These are phyloP conservation scores for Asterochloris sp. DNA, from an alignment of 139 green algal genomes.

Conservation along the genomic window DNA sequence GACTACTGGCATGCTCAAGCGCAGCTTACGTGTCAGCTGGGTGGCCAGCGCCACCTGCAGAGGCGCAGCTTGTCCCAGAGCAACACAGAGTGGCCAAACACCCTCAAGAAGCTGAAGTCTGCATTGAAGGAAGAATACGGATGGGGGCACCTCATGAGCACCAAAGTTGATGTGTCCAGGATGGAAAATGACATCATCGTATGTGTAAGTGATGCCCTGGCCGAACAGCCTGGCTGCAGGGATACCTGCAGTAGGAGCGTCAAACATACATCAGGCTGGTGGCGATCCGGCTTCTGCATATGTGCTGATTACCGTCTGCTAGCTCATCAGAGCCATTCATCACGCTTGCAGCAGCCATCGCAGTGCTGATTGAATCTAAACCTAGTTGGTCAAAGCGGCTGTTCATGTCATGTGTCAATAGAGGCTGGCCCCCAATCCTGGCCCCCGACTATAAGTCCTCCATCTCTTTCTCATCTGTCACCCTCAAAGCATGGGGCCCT, in stretches of 20 bases:
- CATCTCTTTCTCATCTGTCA: too few species aligned
- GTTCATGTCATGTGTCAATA: too few species aligned
- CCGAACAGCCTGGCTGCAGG: conserved; percentile 63
- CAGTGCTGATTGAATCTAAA: too few species aligned
- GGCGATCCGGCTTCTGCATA: too few species aligned
- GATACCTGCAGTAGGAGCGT: conserved; percentile 49
- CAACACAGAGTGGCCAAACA: neutral
- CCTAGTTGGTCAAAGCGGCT: too few species aligned
- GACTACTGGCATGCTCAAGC: conserved; percentile 83
- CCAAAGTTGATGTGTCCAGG: conserved; percentile 96
- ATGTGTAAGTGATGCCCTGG: conserved; percentile 94
- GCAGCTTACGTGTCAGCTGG: conserved; percentile 83
- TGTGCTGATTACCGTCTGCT: too few species aligned
- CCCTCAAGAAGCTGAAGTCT: neutral
- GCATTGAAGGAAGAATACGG: neutral
- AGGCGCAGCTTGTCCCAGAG: neutral
- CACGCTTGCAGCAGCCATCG: too few species aligned
- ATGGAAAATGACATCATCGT: conserved; percentile 99
- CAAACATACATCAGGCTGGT: too few species aligned
- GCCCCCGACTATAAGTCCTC: too few species aligned
- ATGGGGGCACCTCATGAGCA: conserved; percentile 74
- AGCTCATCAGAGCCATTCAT: too few species aligned
- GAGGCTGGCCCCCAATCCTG: too few species aligned
- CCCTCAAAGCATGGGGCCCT: too few species aligned
- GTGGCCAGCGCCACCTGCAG: conserved; percentile 81